A percentile compares a stretch with the other conserved stretches of the same genome.
Evolutionary conservation across 2,329 filamentous ascomycete genomes (phyloP).

Genomic region (Xylariaceae sp.): DNA sequence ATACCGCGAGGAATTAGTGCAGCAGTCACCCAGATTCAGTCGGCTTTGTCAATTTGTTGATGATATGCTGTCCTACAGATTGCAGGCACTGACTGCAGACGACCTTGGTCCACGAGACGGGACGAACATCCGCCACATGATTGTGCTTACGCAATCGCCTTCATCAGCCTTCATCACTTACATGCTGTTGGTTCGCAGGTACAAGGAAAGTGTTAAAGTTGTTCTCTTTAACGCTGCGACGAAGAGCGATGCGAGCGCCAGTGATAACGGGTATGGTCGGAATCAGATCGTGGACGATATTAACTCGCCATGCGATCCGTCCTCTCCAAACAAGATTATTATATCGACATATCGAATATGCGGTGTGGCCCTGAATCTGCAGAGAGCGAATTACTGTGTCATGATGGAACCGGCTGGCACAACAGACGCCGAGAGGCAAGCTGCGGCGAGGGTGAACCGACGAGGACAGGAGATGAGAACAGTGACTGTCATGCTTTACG

Average conservation of each 20-base stretch:
- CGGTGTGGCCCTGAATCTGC: constrained; percentile 8
- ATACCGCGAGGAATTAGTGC: background rate
- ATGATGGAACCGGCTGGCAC: constrained; percentile 13
- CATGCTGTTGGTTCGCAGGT: background rate
- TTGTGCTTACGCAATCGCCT: constrained; percentile 4
- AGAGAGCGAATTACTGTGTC: constrained; percentile 16
- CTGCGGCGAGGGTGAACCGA: constrained; percentile 12
- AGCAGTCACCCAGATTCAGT: background rate
- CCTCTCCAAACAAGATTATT: constrained; percentile 11
- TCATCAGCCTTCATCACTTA: constrained; percentile 1
- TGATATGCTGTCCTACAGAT: constrained; percentile 3
- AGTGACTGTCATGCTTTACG: constrained; percentile 9
- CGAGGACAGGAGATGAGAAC: constrained; percentile 10
- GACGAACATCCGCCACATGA: constrained; percentile 6
- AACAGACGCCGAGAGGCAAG: constrained; percentile 5
- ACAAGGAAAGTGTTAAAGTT: background rate
- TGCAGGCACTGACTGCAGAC: background rate
- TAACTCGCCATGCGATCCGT: background rate
- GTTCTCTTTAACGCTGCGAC: constrained; percentile 1
- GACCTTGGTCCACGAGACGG: constrained; percentile 1
- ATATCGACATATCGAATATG: constrained; percentile 13
- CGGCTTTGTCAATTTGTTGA: constrained; percentile 3
- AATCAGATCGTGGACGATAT: constrained; percentile 3
- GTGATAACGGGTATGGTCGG: background rate
- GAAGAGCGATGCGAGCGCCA: constrained; percentile 1